A percentile compares a stretch with the other conserved stretches of the same genome.
Evolutionary conservation across 2,329 filamentous ascomycete genomes (phyloP).

Genomic region (Venturia carpophila): DNA sequence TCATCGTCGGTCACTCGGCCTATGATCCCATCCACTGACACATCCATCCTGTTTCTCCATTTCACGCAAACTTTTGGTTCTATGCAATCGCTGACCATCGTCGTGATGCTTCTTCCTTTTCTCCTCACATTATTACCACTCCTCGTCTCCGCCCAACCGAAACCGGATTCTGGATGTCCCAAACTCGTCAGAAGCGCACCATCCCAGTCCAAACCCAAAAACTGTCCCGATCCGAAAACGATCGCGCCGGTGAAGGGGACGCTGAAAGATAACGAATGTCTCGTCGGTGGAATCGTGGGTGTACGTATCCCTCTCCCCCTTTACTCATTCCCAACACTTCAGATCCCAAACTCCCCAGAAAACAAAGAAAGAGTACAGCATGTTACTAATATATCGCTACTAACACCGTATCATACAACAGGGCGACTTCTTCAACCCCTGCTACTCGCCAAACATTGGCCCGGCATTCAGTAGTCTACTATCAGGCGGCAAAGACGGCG

Average conservation of each 20-base stretch:
- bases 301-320: background rate
- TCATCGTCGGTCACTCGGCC: too few species aligned
- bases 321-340: too few species aligned
- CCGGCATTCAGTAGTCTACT: background rate
- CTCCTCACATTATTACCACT: background rate
- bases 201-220: slow-evolving; percentile 7
- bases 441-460: slow-evolving; percentile 16
- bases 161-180: background rate
- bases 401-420: background rate
- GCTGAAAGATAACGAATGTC: slow-evolving; percentile 16
- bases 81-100: background rate
- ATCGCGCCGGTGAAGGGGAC: slow-evolving; percentile 7
- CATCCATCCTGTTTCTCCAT: background rate
- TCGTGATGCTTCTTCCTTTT: background rate
- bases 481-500: background rate
- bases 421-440: slow-evolving; percentile 19
- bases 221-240: slow-evolving; percentile 10
- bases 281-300: slow-evolving; percentile 16
- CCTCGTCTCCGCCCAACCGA: background rate
- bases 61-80: background rate
- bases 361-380: too few species aligned
- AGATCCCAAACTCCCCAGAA: too few species aligned
- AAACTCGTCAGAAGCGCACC: background rate
- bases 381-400: too few species aligned
- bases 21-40: too few species aligned